Evolutionary conservation across 495 filamentous ascomycete species (phyloP).

Genomic region (Penicillium desertorum): DNA sequence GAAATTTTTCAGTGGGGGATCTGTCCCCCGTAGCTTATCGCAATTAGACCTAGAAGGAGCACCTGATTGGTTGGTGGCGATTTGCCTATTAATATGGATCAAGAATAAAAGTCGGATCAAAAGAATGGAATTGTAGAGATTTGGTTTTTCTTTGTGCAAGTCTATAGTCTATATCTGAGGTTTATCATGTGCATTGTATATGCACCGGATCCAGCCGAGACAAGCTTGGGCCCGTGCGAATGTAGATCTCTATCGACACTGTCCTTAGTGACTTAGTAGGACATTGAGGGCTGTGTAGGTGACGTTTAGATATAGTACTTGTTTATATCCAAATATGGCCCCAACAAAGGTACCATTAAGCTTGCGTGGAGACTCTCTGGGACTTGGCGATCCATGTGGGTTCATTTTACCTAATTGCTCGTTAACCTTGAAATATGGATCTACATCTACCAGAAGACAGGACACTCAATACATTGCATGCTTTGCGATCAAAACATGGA

Average conservation of each 20-base stretch:
- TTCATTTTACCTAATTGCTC: conserved; percentile 3
- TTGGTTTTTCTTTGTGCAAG: background rate
- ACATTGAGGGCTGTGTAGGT: background rate
- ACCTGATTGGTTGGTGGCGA: conserved; percentile 11
- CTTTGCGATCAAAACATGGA: too few relatives aligned
- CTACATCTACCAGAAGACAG: background rate
- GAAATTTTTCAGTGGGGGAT: conserved; percentile 11
- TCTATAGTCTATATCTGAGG: background rate
- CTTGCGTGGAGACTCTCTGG: background rate
- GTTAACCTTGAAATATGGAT: background rate
- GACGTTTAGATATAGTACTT: background rate
- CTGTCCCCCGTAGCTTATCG: conserved; percentile 5
- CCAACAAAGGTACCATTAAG: background rate
- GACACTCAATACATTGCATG: background rate
- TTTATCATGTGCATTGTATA: background rate
- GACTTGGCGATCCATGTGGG: conserved; percentile 8
- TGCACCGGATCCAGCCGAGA: background rate
- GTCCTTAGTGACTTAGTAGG: background rate
- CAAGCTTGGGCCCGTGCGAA: conserved; percentile 11
- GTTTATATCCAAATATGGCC: background rate
- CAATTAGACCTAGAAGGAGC: conserved; percentile 4
- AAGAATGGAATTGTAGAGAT: background rate
- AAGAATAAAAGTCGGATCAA: too few relatives aligned
- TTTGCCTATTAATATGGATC: background rate
- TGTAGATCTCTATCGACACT: background rate